Evolutionary conservation across 805 yeast species (phyloP), one percentile per base, ranked within the genome.

Genomic region (Saturnispora halmiae): DNA sequence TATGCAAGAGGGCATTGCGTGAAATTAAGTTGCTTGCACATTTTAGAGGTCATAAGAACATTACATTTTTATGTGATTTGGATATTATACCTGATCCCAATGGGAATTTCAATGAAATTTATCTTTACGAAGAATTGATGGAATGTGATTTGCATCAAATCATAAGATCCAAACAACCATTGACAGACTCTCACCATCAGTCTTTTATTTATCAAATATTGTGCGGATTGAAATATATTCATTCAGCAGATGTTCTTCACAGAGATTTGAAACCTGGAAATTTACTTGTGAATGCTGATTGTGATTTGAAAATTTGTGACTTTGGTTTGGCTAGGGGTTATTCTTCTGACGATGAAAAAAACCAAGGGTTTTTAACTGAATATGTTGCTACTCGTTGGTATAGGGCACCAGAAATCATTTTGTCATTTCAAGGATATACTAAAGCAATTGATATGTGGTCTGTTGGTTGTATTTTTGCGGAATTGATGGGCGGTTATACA

Each of bases 331-430:
- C 97, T 1, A 73, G 96, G 58, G 95, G 96, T 28, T 87, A 82
- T 51, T 77, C 86, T 8, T 77, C 77, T 45, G 81, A 79, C 53
- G 83, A 87, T 1, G 88, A 79, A 45, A 83, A 79, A 51, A 86
- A 87, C 51, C 82, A 83, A 25, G 96, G 95, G n/a, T 90, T 86
- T 54, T 66, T 90, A 69, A 92, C 98, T 1, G 97, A 90, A 60
- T 92, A 92, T 58, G 98, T 92, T 21, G 97, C 98, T 25, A 92
- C 98, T 1, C 73, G 98, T 59, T 92, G 98, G 98, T 92, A 92
- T 62, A 70, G 98, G 51, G 98, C 98, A 3, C 98, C 98, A 0
- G 98, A 92, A 57, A 87, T 92, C 61, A 90, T 92, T 87, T 69
- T 92, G 41, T 81, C 94, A 48, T 86, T 84, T 66, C 94, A 92